Base-by-base conservation (phyloP, 176 grass and related monocot genomes). In the Carex pumila region DNA sequence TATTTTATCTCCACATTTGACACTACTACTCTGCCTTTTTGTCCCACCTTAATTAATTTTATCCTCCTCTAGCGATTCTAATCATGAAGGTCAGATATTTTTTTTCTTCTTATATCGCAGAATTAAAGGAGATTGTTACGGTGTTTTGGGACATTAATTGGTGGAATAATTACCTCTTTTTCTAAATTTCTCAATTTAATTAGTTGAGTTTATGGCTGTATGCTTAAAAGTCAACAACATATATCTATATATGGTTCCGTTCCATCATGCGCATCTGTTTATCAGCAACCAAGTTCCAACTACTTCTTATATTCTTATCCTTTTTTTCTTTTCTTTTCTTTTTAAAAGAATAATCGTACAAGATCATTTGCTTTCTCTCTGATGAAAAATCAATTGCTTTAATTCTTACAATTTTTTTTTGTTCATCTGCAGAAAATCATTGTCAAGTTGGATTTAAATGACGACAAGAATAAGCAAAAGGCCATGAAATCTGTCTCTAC, bases 391-490 rank as follows among this genome's bases (percentile, higher is more conserved):
- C 7, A 3, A 21, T 22, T 45, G 39, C 43, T 29, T n/a, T 47
- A 55, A 79, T 80, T 64, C 2, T 19, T 25, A 36, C 32, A 73
- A 49, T 47, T 7, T 18, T 7, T 7, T 22, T 72, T 22, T 87
- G 21, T 68, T 75, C 19, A 61, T 19, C 31, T 78, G 79, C 88
- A 97, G 94, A 94, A 94, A 90, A 87, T 97, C 3, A 85, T 97
- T 29, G 90, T 97, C 71, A 94, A 80, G 84, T 79, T 97, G 90
- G 88, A 94, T 25, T 25, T 97, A 56, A 89, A 91, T 47, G 94
- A 94, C 82, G 88, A 97, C 90, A 97, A 97, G 83, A 92, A 92
- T 73, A 97, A 94, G 86, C 94, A 92, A 84, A 97, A 94, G 86
- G 91, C 94, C 60, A 85, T 97, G 83, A 97, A 94, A 85, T 88